Evolutionary conservation across 805 yeast species (phyloP), one percentile per base, ranked within the genome.

Genomic region (Metschnikowia anglica): DNA sequence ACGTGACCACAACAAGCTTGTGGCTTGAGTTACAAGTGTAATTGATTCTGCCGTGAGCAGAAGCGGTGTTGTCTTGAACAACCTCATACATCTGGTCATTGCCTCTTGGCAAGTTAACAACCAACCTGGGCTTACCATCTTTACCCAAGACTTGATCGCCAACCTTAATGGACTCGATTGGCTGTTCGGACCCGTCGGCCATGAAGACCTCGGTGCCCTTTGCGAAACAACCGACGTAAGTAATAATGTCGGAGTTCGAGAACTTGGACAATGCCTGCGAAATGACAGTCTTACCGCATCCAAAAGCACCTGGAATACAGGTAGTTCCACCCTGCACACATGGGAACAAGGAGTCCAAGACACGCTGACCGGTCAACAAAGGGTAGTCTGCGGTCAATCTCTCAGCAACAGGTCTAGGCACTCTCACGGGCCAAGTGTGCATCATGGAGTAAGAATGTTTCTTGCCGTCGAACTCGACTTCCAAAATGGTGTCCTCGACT

Each of bases 301-400:
- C 99, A 60, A 93, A 93, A 51, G 99, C 99, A 73, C 99, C 99
- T 35, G 99, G 99, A 66, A 93, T 93, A 85, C 99, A 95, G 26
- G 99, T 93, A 29, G 99, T 93, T 76, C 99, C 99, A 74, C 99
- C 99, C 76, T 93, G 99, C 58, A 93, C 99, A 81, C 95, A 86
- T 36, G 99, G 99, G 79, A 93, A 93, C 53, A 93, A 79, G 23
- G 99, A 84, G 70, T 93, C 99, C 67, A 93, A 77, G 39, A 93
- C 99, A 79, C 99, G 87, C 76, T 93, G 99, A 60, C 99, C 99
- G 15, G 99, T 93, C 59, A 93, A 79, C 57, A 93, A 77, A 39
- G 99, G 99, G 68, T 85, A 80, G 70, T 91, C 93, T 32, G 99
- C 98, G 48, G 95, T 73, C 51, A 88, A 72, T 65, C 91, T 89